Conservation (phyloP, 805 yeast species). For the Schwanniomyces vanrijiae region DNA sequence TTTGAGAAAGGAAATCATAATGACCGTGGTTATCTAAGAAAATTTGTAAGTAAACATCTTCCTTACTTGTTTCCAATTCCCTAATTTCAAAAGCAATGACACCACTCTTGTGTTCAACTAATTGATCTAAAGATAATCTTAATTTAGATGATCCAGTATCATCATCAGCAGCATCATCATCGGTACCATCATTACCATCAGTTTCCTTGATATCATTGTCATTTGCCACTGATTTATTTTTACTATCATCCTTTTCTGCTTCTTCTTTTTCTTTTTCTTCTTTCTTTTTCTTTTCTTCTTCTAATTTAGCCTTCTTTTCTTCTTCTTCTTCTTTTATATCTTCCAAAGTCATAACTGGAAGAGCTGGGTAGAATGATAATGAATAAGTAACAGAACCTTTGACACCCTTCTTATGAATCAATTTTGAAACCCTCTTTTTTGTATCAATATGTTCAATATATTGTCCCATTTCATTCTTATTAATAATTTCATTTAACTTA, state of each 20-base stretch:
- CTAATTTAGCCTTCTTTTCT: conserved; percentile 31
- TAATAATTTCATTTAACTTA: conserved; percentile 64
- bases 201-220: conserved; percentile 4
- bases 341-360: conserved; percentile 75
- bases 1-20: conserved; percentile 58
- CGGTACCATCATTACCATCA: conserved; percentile 22
- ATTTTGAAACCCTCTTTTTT: conserved; percentile 56
- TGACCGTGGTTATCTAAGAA: conserved; percentile 76
- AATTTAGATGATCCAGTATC: conserved; percentile 33
- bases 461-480: conserved; percentile 62
- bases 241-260: conserved; percentile 16
- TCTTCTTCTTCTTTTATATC: conserved; percentile 62
- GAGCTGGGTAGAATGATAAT: conserved; percentile 78
- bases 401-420: conserved; percentile 76
- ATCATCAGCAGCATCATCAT: conserved; percentile 36
- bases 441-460: conserved; percentile 59
- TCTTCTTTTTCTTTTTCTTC: conserved; percentile 28
- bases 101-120: conserved; percentile 67
- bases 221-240: conserved; percentile 9
- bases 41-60: conserved; percentile 67
- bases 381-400: conserved; percentile 77
- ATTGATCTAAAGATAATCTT: conserved; percentile 57
- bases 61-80: conserved; percentile 54
- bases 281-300: conserved; percentile 30
- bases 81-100: conserved; percentile 67